A percentile compares a stretch with the other conserved stretches of the same genome.
These are phyloP conservation scores for Backusella liffmaniae DNA, from an alignment of 192 early-diverging fungal species.

Conservation along the genomic window DNA sequence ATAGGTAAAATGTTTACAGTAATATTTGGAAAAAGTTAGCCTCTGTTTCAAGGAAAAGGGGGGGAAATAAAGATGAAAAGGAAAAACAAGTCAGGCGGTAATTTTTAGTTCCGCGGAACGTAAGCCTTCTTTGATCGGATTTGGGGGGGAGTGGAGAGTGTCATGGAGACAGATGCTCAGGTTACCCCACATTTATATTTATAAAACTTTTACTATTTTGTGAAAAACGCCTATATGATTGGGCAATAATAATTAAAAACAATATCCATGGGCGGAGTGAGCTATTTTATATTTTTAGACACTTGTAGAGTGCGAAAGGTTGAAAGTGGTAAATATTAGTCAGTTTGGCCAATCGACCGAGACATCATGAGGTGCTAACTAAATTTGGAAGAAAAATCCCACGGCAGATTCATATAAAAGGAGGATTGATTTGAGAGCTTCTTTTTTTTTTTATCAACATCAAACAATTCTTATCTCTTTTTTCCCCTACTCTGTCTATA, in stretches of 20 bases:
- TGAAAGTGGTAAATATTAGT: not conserved
- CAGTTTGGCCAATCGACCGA: not conserved
- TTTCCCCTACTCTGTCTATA: not conserved
- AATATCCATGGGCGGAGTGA: not conserved
- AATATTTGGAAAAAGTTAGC: not conserved
- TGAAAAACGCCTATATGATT: not conserved
- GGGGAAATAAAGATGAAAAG: conserved; percentile 4
- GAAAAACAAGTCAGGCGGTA: conserved; percentile 5
- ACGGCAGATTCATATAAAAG: conserved; percentile 2
- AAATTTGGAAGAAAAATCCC: not conserved
- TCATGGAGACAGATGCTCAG: not conserved
- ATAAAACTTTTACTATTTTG: not conserved
- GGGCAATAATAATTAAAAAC: not conserved
- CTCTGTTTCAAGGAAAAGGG: conserved; percentile 3
- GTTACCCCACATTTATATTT: not conserved
- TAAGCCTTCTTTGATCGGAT: not conserved
- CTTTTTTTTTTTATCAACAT: not conserved
- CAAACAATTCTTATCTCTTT: not conserved
- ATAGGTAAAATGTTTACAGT: not conserved
- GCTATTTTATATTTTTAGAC: conserved; percentile 10
- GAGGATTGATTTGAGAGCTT: not conserved
- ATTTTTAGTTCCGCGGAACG: conserved; percentile 1
- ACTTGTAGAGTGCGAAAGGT: not conserved
- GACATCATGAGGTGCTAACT: not conserved
- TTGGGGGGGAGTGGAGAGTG: not conserved